phyloP scores from a whole-genome alignment of 2,329 filamentous ascomycete species.

The Ceratocystis variospora region DNA sequence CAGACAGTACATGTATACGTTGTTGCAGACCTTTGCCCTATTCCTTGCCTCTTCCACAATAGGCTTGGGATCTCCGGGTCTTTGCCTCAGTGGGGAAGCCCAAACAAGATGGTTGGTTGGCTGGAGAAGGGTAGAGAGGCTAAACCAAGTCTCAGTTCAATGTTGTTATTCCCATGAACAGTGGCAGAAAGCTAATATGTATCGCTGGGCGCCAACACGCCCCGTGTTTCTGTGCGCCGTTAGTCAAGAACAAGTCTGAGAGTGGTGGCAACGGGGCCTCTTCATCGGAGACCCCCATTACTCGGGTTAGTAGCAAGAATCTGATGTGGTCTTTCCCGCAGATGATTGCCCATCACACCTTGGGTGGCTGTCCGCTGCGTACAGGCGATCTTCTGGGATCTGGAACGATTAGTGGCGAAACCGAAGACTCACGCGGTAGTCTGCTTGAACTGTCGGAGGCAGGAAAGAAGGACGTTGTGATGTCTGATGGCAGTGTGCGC shows the following conservation, averaged over 20 bases:
- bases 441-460: slow-evolving; percentile 34
- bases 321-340: slow-evolving; percentile 64
- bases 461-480: slow-evolving; percentile 32
- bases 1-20: background rate
- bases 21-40: background rate
- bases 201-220: background rate
- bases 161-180: background rate
- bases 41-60: background rate
- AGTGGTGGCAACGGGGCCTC: background rate
- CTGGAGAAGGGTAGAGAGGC: background rate
- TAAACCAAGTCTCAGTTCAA: background rate
- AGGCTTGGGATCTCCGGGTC: background rate
- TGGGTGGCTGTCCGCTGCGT: slow-evolving; percentile 56
- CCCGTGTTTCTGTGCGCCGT: background rate
- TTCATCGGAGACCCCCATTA: slow-evolving; percentile 4
- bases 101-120: background rate
- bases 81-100: background rate
- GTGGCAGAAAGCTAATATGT: background rate
- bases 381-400: slow-evolving; percentile 57
- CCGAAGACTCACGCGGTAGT: slow-evolving; percentile 29
- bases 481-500: slow-evolving; percentile 30
- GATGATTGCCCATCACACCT: slow-evolving; percentile 63
- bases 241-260: background rate
- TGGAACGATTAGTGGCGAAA: slow-evolving; percentile 30
- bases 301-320: slow-evolving; percentile 21